These are phyloP conservation scores for Gyromitra esculenta DNA, from an alignment of 2,329 filamentous ascomycete genomes.

Conservation along the genomic window DNA sequence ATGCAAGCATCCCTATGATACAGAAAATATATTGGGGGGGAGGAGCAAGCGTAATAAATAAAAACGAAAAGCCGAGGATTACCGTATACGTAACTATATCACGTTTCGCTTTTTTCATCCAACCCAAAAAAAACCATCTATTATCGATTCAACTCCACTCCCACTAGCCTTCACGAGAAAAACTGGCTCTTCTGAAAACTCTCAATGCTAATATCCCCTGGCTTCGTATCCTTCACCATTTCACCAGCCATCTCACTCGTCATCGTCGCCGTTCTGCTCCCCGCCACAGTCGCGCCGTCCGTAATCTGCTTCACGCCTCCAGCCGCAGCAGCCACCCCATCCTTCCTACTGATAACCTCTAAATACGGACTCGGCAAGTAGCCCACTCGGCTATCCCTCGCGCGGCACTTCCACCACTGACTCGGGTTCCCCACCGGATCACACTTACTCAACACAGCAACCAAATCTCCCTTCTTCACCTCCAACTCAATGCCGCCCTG, in stretches of 20 bases:
- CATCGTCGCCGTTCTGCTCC: slow-evolving; percentile 61
- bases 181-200: slow-evolving; percentile 77
- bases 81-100: slow-evolving; percentile 35
- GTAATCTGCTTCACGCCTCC: slow-evolving; percentile 59
- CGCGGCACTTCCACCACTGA: slow-evolving; percentile 97
- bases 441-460: slow-evolving; percentile 90
- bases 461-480: slow-evolving; percentile 93
- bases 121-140: slow-evolving; percentile 24
- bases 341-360: slow-evolving; percentile 73
- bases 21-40: slow-evolving; percentile 6
- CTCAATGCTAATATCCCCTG: slow-evolving; percentile 72
- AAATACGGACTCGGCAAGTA: slow-evolving; percentile 93
- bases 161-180: slow-evolving; percentile 65
- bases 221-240: slow-evolving; percentile 66
- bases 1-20: slow-evolving; percentile 48
- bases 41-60: neutral
- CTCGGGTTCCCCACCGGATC: slow-evolving; percentile 91
- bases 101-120: slow-evolving; percentile 12
- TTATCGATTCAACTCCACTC: slow-evolving; percentile 16
- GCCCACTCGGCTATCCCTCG: slow-evolving; percentile 86
- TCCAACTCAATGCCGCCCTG: slow-evolving; percentile 81
- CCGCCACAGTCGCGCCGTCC: slow-evolving; percentile 32
- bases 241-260: slow-evolving; percentile 58
- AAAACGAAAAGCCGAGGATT: slow-evolving; percentile 31
- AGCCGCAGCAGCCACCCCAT: slow-evolving; percentile 62